Evolutionary conservation across 495 filamentous ascomycete genomes (phyloP).

Genomic region (Penicillium dipodomyicola): DNA sequence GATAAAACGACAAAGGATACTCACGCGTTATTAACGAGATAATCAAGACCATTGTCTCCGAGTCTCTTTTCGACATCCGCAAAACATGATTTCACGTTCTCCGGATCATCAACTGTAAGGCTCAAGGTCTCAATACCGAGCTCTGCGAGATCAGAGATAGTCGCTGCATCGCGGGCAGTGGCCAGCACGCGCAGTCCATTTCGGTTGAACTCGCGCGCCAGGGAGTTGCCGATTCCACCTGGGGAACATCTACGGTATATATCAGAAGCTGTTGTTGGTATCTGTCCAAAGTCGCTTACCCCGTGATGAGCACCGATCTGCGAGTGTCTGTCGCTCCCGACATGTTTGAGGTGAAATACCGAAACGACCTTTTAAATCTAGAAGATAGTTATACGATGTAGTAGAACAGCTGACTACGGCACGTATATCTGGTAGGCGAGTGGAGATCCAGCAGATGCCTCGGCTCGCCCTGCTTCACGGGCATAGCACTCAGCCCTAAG

Average conservation of each 20-base stretch:
- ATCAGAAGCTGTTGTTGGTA: conserved; percentile 6
- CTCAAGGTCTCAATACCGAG: conserved; percentile 54
- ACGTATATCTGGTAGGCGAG: background rate
- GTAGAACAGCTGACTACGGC: background rate
- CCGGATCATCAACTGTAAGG: conserved; percentile 49
- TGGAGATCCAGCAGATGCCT: background rate
- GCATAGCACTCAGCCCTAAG: background rate
- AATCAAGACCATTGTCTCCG: conserved; percentile 49
- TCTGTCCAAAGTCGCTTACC: conserved; percentile 29
- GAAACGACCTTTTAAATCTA: background rate
- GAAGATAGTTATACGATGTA: background rate
- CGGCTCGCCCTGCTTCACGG: background rate
- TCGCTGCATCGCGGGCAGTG: conserved; percentile 51
- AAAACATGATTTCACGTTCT: conserved; percentile 47
- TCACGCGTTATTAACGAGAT: conserved; percentile 62
- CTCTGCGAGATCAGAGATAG: conserved; percentile 45
- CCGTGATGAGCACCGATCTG: conserved; percentile 47
- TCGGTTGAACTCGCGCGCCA: conserved; percentile 55
- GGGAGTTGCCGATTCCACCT: conserved; percentile 58
- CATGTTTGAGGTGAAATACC: conserved; percentile 14
- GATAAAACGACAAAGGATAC: conserved; percentile 16
- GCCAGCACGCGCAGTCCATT: conserved; percentile 55
- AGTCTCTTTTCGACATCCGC: conserved; percentile 43
- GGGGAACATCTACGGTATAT: conserved; percentile 45
- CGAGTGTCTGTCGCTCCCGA: conserved; percentile 31